Conservation (phyloP, 2,329 filamentous ascomycete species). For the Fusarium redolens region DNA sequence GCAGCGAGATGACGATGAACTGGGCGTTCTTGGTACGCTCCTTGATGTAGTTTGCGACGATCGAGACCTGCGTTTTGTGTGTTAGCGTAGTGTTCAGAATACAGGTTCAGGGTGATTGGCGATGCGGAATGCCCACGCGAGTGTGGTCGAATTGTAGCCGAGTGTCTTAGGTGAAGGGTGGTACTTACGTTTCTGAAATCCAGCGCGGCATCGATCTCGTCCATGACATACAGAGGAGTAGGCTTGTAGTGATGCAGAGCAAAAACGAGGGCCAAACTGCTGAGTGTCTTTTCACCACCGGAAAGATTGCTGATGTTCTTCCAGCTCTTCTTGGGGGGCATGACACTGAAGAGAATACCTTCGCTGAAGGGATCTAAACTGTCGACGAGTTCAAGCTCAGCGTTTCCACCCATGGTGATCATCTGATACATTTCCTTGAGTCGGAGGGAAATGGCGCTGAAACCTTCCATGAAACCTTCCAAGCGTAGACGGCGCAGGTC, state of each 20-base stretch:
- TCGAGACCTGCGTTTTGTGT: conserved; percentile 76
- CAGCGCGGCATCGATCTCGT: conserved; percentile 97
- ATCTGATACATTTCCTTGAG: conserved; percentile 99
- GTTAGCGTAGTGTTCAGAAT: conserved; percentile 22
- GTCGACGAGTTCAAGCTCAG: conserved; percentile 96
- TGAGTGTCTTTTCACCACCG: conserved; percentile 97
- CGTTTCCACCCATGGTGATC: conserved; percentile 99
- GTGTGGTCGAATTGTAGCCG: conserved; percentile 32
- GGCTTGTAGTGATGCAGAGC: conserved; percentile 98
- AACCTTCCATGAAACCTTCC: conserved; percentile 98
- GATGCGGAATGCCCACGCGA: conserved; percentile 30
- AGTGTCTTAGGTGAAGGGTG: conserved; percentile 37
- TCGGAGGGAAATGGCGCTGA: conserved; percentile 90
- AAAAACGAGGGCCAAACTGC: conserved; percentile 94
- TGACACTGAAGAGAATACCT: conserved; percentile 96
- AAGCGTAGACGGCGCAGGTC: conserved; percentile 89
- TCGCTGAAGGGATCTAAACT: conserved; percentile 96
- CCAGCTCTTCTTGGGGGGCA: conserved; percentile 99
- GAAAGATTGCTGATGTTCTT: conserved; percentile 98
- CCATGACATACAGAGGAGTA: conserved; percentile 98
- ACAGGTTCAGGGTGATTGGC: background rate
- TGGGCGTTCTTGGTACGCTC: conserved; percentile 99
- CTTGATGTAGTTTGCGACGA: conserved; percentile 99
- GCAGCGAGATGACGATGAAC: conserved; percentile 96
- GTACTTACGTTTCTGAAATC: conserved; percentile 94